A percentile compares a stretch with the other conserved stretches of the same genome.
Evolutionary conservation across 2,329 filamentous ascomycete genomes (phyloP).

Genomic region (Aureobasidium sp.): DNA sequence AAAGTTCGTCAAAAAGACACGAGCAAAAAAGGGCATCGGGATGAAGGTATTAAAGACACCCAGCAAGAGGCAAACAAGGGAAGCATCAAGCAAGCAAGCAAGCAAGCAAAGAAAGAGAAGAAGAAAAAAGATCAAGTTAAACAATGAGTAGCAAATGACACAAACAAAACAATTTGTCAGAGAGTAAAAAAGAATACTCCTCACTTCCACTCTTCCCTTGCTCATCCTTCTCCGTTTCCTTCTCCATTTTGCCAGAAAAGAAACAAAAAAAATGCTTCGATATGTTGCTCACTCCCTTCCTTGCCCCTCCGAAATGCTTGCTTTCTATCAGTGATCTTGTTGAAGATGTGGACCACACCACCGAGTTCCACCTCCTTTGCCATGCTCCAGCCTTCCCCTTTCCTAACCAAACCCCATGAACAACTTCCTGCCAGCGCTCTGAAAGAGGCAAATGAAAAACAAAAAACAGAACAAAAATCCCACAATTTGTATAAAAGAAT

Average conservation of each 20-base stretch:
- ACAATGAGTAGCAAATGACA: too few species aligned
- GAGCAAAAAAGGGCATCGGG: too few species aligned
- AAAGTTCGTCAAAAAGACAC: too few species aligned
- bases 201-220: too few species aligned
- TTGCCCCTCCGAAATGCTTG: neutral
- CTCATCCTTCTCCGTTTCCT: neutral
- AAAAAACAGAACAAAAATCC: neutral
- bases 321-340: neutral
- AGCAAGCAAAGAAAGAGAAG: too few species aligned
- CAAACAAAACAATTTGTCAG: too few species aligned
- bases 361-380: conserved; percentile 1
- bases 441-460: neutral
- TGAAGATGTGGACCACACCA: neutral
- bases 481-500: conserved; percentile 13
- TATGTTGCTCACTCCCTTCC: neutral
- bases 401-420: neutral
- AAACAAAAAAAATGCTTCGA: too few species aligned
- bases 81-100: too few species aligned
- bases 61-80: too few species aligned
- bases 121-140: too few species aligned
- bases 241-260: neutral
- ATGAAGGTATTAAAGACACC: too few species aligned
- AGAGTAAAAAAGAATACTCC: neutral
- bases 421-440: conserved; percentile 10
- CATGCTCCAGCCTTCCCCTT: neutral